Base-by-base conservation (phyloP, 345 rosid genomes). In the Barbarea vulgaris region DNA sequence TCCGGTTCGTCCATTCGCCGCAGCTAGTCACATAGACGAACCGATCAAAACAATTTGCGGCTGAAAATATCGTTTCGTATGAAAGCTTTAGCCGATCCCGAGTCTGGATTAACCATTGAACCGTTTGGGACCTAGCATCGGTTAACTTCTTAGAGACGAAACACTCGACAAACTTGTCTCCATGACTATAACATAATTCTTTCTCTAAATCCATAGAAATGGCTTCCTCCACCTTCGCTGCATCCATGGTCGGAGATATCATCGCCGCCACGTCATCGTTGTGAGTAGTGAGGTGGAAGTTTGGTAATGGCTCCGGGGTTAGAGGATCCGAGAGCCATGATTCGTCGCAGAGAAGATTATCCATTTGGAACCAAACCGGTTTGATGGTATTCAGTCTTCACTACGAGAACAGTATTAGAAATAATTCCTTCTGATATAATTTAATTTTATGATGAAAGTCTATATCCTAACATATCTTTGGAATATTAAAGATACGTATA, bases 1-100 rank as follows among this genome's bases (percentile, higher is more conserved):
- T 89, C 93, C 92, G 88, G 9, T 74, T 60, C 9, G 82, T 81
- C 96, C 93, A 88, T 70, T 53, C 96, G 34, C 80, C 78, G 79
- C 84, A 82, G 22, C 25, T 41, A 9, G 69, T 78, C 77, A 53
- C 47, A 11, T 31, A 66, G 24, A 64, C 53, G 53, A 80, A 66
- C 6, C 78, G 67, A 63, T 31, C 56, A 56, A 76, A 50, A 34
- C 15, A 69, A 71, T 28, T 62, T 15, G 72, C 69, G 24, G 79
- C 77, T n/a, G 66, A 56, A 71, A 80, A 74, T 24, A 76, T 11
- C 17, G 66, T 71, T 58, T 62, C 67, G 18, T 7, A 70, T 31
- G 67, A 63, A 33, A 77, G 72, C 36, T 77, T 70, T 5, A 77
- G 24, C 19, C 68, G 31, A 24, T 0, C 7, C 30, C 34, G 55